Evolutionary conservation across 805 yeast species (phyloP).

Genomic region (Cyberlindnera misumaiensis): DNA sequence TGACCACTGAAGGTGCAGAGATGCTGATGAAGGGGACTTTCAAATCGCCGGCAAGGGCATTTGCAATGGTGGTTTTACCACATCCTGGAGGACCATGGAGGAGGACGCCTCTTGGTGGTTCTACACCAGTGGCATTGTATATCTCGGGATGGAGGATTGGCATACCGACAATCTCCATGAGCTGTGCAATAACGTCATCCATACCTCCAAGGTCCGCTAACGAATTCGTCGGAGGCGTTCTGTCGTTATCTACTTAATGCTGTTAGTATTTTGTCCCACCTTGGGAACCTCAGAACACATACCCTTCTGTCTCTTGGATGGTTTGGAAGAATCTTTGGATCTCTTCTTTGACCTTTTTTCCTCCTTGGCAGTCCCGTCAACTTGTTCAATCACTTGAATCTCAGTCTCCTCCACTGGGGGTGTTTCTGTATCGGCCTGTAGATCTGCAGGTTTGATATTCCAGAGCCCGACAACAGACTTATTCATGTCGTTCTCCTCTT

Average conservation of each 20-base stretch:
- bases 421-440: neutral
- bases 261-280: conserved; percentile 23
- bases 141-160: conserved; percentile 94
- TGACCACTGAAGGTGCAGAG: conserved; percentile 92
- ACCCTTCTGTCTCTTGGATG: conserved; percentile 35
- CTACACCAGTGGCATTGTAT: conserved; percentile 79
- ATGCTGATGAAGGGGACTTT: conserved; percentile 88
- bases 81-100: conserved; percentile 99
- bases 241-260: conserved; percentile 37
- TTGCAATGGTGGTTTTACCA: conserved; percentile 95
- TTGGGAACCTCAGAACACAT: conserved; percentile 8
- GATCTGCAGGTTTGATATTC: conserved; percentile 32
- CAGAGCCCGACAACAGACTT: conserved; percentile 70
- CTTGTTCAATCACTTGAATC: conserved; percentile 10
- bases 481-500: conserved; percentile 64
- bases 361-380: conserved; percentile 14
- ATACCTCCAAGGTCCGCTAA: conserved; percentile 84
- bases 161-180: conserved; percentile 85
- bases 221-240: conserved; percentile 63
- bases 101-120: conserved; percentile 89
- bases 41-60: conserved; percentile 91
- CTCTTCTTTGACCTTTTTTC: conserved; percentile 43
- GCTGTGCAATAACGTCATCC: conserved; percentile 74
- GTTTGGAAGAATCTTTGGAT: conserved; percentile 34
- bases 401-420: conserved; percentile 6